Percentiles rank a stretch among this genome's conserved stretches.
Conservation (phyloP, 495 filamentous ascomycete genomes). For the Corynascus novoguineensis region DNA sequence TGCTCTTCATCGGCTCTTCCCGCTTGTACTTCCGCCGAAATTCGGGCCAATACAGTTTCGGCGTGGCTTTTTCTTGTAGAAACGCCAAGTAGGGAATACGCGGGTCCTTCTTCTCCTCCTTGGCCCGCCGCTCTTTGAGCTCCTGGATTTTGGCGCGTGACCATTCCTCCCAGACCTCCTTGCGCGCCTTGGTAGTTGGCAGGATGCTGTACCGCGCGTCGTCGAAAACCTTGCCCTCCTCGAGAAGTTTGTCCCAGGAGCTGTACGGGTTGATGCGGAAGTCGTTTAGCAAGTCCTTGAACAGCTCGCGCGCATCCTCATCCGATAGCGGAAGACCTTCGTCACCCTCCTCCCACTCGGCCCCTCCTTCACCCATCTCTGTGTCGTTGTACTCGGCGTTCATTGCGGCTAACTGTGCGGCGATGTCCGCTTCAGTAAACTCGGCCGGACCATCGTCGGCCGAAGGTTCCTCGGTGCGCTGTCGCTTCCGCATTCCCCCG, state of each 20-base stretch:
- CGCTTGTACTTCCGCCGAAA: conserved; percentile 88
- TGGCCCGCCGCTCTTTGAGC: conserved; percentile 65
- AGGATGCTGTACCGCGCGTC: conserved; percentile 83
- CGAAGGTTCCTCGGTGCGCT: conserved; percentile 53
- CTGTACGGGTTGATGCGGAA: conserved; percentile 76
- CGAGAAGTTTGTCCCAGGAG: conserved; percentile 83
- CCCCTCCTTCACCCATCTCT: conserved; percentile 62
- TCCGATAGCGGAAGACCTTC: conserved; percentile 63
- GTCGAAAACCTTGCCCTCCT: conserved; percentile 75
- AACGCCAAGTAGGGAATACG: conserved; percentile 78
- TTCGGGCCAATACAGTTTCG: conserved; percentile 94
- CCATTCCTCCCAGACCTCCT: conserved; percentile 80
- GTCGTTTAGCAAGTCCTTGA: conserved; percentile 82
- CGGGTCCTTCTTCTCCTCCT: conserved; percentile 78
- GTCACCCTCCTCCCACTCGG: conserved; percentile 65
- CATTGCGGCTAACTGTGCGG: conserved; percentile 84
- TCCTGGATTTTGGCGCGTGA: conserved; percentile 62
- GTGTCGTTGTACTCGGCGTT: conserved; percentile 59
- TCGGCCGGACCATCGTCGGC: conserved; percentile 58
- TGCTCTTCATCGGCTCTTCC: conserved; percentile 72
- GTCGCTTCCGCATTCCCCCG: conserved; percentile 56
- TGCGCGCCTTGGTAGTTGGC: conserved; percentile 70
- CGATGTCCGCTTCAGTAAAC: conserved; percentile 93
- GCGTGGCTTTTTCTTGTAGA: conserved; percentile 70
- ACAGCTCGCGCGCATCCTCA: conserved; percentile 63